Base-by-base conservation (phyloP, 2,329 filamentous ascomycete genomes). In the Verticillium isaacii region DNA sequence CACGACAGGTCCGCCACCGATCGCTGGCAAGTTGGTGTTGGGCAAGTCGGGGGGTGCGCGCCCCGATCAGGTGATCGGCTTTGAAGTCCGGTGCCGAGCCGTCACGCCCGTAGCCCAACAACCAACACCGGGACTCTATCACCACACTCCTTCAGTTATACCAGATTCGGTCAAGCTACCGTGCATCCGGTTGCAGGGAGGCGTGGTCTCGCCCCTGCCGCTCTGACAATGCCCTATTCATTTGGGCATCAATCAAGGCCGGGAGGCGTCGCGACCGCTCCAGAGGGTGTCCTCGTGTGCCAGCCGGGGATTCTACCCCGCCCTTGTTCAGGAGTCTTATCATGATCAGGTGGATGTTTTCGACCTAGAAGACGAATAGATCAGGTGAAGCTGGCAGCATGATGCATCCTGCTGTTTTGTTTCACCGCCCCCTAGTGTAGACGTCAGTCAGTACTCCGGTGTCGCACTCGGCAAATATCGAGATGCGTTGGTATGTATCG, bases 141-240 rank as follows among this genome's bases (percentile, higher is more conserved):
- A 59, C 57, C 59, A 63, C 61, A 50, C 57, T 36, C 32, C 50
- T 52, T 61, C 25, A 57, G 37, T 55, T 57, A 55, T 52, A 50
- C 50, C 58, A 32, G 19, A 63, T 64, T 63, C 61, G 52, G 61
- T 14, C 50, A 52, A 57, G 58, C 36, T 41, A 39, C 39, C 56
- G 52, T 58, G 50, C 34, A 32, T 34, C 52, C 32, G n/a, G 19
- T 25, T 36, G 59, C 36, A 58, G 32, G 32, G 32, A 61, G 41
- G 58, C 59, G 57, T 55, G 61, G 45, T 25, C 19, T 52, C 45
- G 45, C 45, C 45, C 45, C 45, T 29, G 8, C 1, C 45, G 45
- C 45, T 52, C 19, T 52, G 45, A 52, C 45, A 23, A 3, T 25
- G 12, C 19, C 45, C 45, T 50, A 19, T 25, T n/a, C 45, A 52